Evolutionary conservation across 805 yeast species (phyloP).

Genomic region (Priceomyces medius): DNA sequence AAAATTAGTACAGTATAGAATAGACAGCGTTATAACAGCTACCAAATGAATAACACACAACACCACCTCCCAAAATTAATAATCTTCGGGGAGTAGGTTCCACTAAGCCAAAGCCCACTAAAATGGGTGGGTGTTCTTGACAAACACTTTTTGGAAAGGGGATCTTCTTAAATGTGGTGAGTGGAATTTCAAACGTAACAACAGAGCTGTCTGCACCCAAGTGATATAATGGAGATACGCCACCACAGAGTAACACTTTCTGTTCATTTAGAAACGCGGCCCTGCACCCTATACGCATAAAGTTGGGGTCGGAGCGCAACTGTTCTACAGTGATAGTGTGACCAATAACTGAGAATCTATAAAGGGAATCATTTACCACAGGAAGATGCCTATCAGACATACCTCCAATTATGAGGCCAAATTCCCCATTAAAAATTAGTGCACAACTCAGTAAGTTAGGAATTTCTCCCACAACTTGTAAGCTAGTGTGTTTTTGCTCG

Average conservation of each 20-base stretch:
- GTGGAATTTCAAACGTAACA: slow-evolving; percentile 28
- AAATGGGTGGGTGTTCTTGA: slow-evolving; percentile 43
- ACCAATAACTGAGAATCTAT: slow-evolving; percentile 27
- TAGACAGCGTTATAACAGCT: slow-evolving; percentile 32
- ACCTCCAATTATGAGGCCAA: slow-evolving; percentile 55
- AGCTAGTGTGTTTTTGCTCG: slow-evolving; percentile 11
- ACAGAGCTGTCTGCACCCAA: slow-evolving; percentile 35
- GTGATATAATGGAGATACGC: slow-evolving; percentile 44
- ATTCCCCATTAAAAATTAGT: slow-evolving; percentile 26
- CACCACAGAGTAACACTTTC: slow-evolving; percentile 54
- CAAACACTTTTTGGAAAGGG: slow-evolving; percentile 35
- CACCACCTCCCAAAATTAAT: slow-evolving; percentile 54
- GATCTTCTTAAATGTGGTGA: slow-evolving; percentile 18
- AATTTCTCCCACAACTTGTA: slow-evolving; percentile 17
- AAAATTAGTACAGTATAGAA: neutral
- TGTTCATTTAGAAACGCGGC: slow-evolving; percentile 25
- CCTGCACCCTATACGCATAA: slow-evolving; percentile 53
- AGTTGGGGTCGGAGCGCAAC: slow-evolving; percentile 22
- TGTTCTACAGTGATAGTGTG: slow-evolving; percentile 16
- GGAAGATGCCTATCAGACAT: slow-evolving; percentile 26
- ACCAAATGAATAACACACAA: slow-evolving; percentile 81
- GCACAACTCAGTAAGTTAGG: slow-evolving; percentile 35
- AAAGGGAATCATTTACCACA: slow-evolving; percentile 30
- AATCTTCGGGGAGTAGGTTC: slow-evolving; percentile 28
- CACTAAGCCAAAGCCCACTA: slow-evolving; percentile 53